Percentiles rank a stretch among this genome's conserved stretches.
These are phyloP conservation scores for Medicago arabica DNA, from an alignment of 306 rosid genomes.

Conservation along the genomic window DNA sequence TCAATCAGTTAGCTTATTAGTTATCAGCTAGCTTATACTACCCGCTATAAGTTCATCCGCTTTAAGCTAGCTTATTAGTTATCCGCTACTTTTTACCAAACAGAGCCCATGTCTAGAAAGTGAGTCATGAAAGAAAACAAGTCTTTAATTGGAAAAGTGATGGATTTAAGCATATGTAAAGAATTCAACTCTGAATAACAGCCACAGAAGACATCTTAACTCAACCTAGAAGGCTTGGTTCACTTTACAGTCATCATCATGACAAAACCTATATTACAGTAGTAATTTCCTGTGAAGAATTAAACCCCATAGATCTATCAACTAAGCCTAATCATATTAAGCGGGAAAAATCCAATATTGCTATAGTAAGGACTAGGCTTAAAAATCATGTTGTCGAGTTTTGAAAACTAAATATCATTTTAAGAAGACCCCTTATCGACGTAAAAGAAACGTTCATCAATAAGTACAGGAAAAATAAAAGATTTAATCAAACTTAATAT, in stretches of 20 bases:
- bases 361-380: background rate
- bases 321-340: background rate
- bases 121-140: constrained; percentile 15
- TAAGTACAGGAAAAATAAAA: too few species aligned
- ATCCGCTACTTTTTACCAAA: too few species aligned
- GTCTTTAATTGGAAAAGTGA: background rate
- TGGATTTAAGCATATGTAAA: background rate
- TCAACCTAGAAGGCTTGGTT: background rate
- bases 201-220: background rate
- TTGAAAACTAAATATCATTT: too few species aligned
- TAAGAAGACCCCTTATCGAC: too few species aligned
- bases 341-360: background rate
- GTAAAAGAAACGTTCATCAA: too few species aligned
- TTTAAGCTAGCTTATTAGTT: too few species aligned
- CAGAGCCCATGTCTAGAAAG: background rate
- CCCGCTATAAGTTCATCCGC: too few species aligned
- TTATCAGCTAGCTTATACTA: too few species aligned
- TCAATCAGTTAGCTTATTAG: too few species aligned
- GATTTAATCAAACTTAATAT: too few species aligned
- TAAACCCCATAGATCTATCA: background rate
- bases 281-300: background rate
- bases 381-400: background rate
- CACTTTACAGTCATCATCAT: background rate
- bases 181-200: constrained; percentile 17
- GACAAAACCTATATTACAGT: background rate